Evolutionary conservation across 106 monocot genomes (phyloP).

Genomic region (Posidonia australis): DNA sequence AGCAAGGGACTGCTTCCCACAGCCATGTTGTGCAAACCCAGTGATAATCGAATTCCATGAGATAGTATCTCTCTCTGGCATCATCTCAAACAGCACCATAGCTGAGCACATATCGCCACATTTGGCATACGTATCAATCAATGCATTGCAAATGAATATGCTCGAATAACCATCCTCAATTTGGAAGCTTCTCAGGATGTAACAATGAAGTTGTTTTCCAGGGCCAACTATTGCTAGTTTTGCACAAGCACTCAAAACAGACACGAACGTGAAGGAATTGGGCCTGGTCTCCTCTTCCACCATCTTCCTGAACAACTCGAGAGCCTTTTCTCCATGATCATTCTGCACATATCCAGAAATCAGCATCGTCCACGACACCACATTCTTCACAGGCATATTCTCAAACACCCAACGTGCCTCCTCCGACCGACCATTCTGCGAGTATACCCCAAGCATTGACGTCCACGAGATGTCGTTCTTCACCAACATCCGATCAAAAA

Average conservation of each 20-base stretch:
- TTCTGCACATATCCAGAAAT: slow-evolving; percentile 46
- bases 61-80: slow-evolving; percentile 34
- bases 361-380: slow-evolving; percentile 53
- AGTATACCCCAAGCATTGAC: slow-evolving; percentile 34
- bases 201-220: slow-evolving; percentile 46
- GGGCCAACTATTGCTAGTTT: slow-evolving; percentile 25
- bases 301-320: slow-evolving; percentile 47
- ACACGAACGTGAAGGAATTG: slow-evolving; percentile 44
- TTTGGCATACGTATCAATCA: slow-evolving; percentile 70
- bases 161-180: slow-evolving; percentile 7
- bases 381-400: slow-evolving; percentile 28
- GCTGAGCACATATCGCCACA: slow-evolving; percentile 51
- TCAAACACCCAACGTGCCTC: slow-evolving; percentile 33
- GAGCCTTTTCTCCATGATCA: slow-evolving; percentile 35
- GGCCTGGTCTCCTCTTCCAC: slow-evolving; percentile 22
- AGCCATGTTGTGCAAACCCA: slow-evolving; percentile 49
- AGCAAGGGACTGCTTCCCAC: slow-evolving; percentile 27
- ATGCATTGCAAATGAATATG: slow-evolving; percentile 36
- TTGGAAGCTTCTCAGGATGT: slow-evolving; percentile 18
- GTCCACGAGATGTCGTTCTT: slow-evolving; percentile 56
- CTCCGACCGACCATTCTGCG: slow-evolving; percentile 5
- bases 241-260: slow-evolving; percentile 50
- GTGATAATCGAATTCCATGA: slow-evolving; percentile 67
- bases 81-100: slow-evolving; percentile 24
- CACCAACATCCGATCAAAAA: slow-evolving; percentile 34